Evolutionary conservation across 345 rosid genomes (phyloP), one percentile per base, ranked within the genome.

Genomic region (Gossypium rotundifolium): DNA sequence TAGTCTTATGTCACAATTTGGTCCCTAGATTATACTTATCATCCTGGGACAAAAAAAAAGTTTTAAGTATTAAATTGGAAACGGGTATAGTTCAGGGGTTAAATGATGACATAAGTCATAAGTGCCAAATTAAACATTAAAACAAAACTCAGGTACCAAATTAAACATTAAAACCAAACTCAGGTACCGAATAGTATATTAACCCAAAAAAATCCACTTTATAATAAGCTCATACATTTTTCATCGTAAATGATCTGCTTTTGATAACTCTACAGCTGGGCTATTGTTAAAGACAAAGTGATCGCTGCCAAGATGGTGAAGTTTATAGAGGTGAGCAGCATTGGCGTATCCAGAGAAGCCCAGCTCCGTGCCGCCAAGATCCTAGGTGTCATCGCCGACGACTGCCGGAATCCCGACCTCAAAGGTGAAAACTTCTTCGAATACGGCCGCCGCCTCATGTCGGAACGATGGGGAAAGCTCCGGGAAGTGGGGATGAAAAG

Each of bases 331-430:
- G 53, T 93, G 7, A 80, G 78, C 74, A 81, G 92, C 20, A 88
- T 95, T 9, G 97, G 98, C 3, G 98, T 93, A 18, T 91, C 93
- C 3, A 95, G 80, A 77, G 98, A 95, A 69, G 84, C 97, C 63
- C 98, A 95, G 74, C 74, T 93, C 29, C 91, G 98, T 52, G 86
- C 97, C 6, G 91, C 94, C 0, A 91, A 81, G 83, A 84, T 95
- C 49, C 80, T 95, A 9, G 85, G 82, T 67, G 85, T 79, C 9
- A 53, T 88, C 2, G 49, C 63, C 11, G 84, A 92, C 25, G 80
- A 71, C 46, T 86, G 87, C 73, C 65, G 69, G 22, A 23, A 52
- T 6, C 54, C 40, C 0, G 62, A 33, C 12, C 61, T 78, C 54
- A 79, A 74, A 45, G 25, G 83, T 2, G 84, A 84, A 9, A 89